Conservation (phyloP, 352 stramenopile species). For the Peronospora tabacina region DNA sequence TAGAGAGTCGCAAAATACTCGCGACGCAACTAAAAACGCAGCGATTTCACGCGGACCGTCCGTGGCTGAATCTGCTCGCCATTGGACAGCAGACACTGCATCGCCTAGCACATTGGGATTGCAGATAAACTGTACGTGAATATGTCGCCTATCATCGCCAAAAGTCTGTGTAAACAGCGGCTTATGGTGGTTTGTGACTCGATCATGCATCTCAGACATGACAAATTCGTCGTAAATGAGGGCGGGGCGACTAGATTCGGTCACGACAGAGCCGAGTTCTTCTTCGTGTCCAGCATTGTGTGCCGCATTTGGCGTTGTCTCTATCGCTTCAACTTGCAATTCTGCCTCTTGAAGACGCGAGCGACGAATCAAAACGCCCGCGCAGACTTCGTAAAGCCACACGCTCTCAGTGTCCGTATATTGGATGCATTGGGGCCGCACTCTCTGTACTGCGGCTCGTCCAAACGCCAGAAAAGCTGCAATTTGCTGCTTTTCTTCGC, state of each 20-base stretch:
- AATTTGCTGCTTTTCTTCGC: slow-evolving; percentile 3
- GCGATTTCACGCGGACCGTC: slow-evolving; percentile 14
- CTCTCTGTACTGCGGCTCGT: slow-evolving; percentile 42
- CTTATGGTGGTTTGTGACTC: slow-evolving; percentile 35
- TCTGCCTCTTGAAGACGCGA: slow-evolving; percentile 25
- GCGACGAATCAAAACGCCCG: slow-evolving; percentile 45
- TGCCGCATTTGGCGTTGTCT: not conserved
- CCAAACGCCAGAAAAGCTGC: slow-evolving; percentile 40
- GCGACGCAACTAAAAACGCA: slow-evolving; percentile 56
- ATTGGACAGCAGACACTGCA: slow-evolving; percentile 38
- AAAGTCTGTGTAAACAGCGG: slow-evolving; percentile 66
- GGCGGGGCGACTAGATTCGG: slow-evolving; percentile 26
- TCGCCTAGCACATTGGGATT: slow-evolving; percentile 38
- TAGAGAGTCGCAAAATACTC: slow-evolving; percentile 58
- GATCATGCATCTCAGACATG: slow-evolving; percentile 35
- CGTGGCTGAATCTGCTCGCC: slow-evolving; percentile 13
- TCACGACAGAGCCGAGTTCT: slow-evolving; percentile 32
- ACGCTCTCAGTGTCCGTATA: slow-evolving; percentile 40
- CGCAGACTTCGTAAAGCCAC: slow-evolving; percentile 68
- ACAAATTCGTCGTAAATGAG: slow-evolving; percentile 44
- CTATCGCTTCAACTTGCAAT: slow-evolving; percentile 18
- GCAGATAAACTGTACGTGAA: slow-evolving; percentile 73
- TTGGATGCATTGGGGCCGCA: slow-evolving; percentile 58
- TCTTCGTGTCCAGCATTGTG: slow-evolving; percentile 21
- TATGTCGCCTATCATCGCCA: slow-evolving; percentile 13